Evolutionary conservation across 345 rosid genomes (phyloP).

Genomic region (Hirschfeldia incana): DNA sequence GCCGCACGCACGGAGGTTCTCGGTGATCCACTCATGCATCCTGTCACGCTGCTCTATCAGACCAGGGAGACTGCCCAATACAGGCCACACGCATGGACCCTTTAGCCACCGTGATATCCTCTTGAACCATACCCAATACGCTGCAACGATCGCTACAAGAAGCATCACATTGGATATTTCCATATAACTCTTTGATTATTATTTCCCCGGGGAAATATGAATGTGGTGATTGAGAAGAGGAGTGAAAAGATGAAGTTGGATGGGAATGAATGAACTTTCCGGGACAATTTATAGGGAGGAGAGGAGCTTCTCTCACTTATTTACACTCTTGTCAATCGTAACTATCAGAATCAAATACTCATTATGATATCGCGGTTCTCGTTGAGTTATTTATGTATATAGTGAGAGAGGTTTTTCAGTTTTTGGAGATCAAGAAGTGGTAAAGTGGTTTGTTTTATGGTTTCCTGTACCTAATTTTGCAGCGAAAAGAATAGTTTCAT

Average conservation of each 20-base stretch:
- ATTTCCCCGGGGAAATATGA: neutral
- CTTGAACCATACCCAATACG: constrained; percentile 81
- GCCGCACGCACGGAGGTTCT: constrained; percentile 62
- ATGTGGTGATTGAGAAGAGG: neutral
- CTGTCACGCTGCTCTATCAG: constrained; percentile 55
- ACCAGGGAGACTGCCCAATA: constrained; percentile 77
- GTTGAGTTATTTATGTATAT: constrained; percentile 21
- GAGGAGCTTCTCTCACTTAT: constrained; percentile 18
- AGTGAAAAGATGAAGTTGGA: constrained; percentile 6
- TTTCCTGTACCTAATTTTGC: constrained; percentile 61
- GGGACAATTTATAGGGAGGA: constrained; percentile 9
- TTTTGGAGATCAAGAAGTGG: constrained; percentile 46
- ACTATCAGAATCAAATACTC: constrained; percentile 22
- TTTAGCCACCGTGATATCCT: constrained; percentile 65
- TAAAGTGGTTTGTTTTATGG: constrained; percentile 26
- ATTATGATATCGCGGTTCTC: constrained; percentile 36
- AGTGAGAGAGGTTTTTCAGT: constrained; percentile 14
- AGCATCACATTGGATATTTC: constrained; percentile 59
- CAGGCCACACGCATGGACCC: constrained; percentile 70
- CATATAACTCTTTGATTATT: constrained; percentile 39
- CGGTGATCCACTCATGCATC: constrained; percentile 78
- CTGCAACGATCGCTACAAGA: constrained; percentile 58
- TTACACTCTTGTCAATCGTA: constrained; percentile 14
- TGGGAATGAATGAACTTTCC: neutral
- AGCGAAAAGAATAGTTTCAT: constrained; percentile 41